Evolutionary conservation across 176 grass and related monocot genomes (phyloP), one percentile per base, ranked within the genome.

Genomic region (Lolium perenne): DNA sequence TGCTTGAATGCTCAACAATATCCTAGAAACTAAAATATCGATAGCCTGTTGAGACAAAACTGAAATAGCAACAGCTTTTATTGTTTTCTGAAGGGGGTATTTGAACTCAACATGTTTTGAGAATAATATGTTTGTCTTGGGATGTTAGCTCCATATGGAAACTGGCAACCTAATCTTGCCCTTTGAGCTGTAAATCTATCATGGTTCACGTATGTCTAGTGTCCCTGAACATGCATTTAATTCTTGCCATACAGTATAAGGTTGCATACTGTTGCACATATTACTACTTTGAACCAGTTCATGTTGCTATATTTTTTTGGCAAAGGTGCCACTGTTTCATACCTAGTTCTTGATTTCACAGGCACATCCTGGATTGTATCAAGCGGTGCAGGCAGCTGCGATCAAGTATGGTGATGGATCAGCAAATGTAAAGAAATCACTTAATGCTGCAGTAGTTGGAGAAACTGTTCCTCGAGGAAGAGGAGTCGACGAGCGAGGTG

Each of bases 351-450:
- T 79, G 40, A 49, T 71, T 71, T 62, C 59, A 35, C 88, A 96
- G 94, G 81, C 90, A n/a, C 72, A 99, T 82, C 97, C 97, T 48
- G 97, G 91, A 60, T 47, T 99, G 12, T 21, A 90, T 43, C 89
- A 90, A 87, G 97, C 97, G 60, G 92, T 96, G 85, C 91, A 96
- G 80, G 94, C 90, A 71, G 92, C 92, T 76, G 92, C 90, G 0
- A 89, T 84, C 41, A 81, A 87, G 53, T 89, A 93, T 48, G 90
- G 83, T 43, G 89, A 80, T 53, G 84, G 83, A n/a, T 53, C 82
- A 51, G 55, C 83, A 22, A 79, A 77, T 43, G 77, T 91, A 7
- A 95, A 83, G 69, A 91, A 76, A 58, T 90, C 90, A 23, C 87
- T 90, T 4, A 90, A 87, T 77, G 84, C 91, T 57, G 87, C 93